Conservation (phyloP, 2,329 filamentous ascomycete genomes). For the Penicillium sumatraense region DNA sequence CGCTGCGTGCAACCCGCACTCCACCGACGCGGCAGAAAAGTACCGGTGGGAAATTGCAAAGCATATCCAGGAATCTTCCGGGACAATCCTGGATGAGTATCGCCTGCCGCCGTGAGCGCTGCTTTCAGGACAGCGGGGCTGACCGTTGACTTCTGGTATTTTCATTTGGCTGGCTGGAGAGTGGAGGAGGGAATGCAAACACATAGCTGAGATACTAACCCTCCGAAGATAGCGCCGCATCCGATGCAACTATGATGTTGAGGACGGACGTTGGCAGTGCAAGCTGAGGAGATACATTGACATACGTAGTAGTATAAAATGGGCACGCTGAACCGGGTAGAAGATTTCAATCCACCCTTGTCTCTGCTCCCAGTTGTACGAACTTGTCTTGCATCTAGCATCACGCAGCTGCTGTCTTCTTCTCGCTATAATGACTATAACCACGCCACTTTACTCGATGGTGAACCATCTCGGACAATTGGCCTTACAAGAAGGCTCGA, state of each 20-base stretch:
- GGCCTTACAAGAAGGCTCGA: conserved; percentile 21
- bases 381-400: neutral
- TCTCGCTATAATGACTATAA: conserved; percentile 21
- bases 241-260: neutral
- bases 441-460: conserved; percentile 15
- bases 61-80: neutral
- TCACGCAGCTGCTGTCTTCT: neutral
- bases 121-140: conserved; percentile 8
- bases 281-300: neutral
- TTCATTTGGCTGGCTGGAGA: neutral
- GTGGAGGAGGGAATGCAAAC: too few species aligned
- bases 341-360: neutral
- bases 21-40: neutral
- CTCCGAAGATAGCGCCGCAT: conserved; percentile 4
- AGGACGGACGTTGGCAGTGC: too few species aligned
- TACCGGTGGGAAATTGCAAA: conserved; percentile 1
- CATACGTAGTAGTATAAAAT: too few species aligned
- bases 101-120: neutral
- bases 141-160: neutral
- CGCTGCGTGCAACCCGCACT: conserved; percentile 1
- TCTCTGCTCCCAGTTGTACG: neutral
- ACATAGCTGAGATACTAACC: neutral
- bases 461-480: conserved; percentile 19
- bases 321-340: neutral
- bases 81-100: neutral